A percentile compares a stretch with the other conserved stretches of the same genome.
phyloP scores from a whole-genome alignment of 768 basidiomycete genomes.

The Boletus reticuloceps region DNA sequence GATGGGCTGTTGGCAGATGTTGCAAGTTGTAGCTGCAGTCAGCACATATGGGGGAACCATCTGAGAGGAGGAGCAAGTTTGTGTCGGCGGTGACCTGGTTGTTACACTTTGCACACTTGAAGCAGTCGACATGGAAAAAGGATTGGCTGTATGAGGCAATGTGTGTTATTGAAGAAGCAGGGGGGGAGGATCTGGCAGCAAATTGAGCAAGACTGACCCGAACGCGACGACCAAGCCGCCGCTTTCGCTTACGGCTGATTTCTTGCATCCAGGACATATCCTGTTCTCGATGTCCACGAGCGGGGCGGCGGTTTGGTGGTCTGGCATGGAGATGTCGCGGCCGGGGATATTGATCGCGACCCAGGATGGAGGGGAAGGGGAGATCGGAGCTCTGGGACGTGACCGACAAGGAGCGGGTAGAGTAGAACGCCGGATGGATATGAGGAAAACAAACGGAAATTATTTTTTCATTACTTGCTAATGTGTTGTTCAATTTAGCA shows the following conservation, averaged over 20 bases:
- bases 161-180: constrained; percentile 6
- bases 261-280: constrained; percentile 79
- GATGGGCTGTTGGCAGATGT: constrained; percentile 90
- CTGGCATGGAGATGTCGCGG: too few species aligned
- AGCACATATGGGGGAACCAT: constrained; percentile 95
- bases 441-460: too few species aligned
- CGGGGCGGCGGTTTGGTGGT: too few species aligned
- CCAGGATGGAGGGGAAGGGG: too few species aligned
- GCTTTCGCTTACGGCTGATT: constrained; percentile 73
- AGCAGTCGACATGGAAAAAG: constrained; percentile 93
- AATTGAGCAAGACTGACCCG: constrained; percentile 61
- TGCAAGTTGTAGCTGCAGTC: constrained; percentile 95
- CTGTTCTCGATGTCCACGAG: constrained; percentile 47
- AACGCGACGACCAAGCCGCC: constrained; percentile 93
- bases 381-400: too few species aligned
- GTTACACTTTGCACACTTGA: constrained; percentile 95
- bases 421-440: too few species aligned
- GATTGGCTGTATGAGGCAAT: constrained; percentile 59
- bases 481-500: too few species aligned
- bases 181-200: not conserved
- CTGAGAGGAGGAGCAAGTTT: constrained; percentile 92
- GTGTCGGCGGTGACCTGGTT: constrained; percentile 95
- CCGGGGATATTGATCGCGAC: too few species aligned
- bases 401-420: too few species aligned
- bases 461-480: too few species aligned